These are phyloP conservation scores for Suhomyces anneliseae DNA, from an alignment of 1,139 yeast species.

Conservation along the genomic window DNA sequence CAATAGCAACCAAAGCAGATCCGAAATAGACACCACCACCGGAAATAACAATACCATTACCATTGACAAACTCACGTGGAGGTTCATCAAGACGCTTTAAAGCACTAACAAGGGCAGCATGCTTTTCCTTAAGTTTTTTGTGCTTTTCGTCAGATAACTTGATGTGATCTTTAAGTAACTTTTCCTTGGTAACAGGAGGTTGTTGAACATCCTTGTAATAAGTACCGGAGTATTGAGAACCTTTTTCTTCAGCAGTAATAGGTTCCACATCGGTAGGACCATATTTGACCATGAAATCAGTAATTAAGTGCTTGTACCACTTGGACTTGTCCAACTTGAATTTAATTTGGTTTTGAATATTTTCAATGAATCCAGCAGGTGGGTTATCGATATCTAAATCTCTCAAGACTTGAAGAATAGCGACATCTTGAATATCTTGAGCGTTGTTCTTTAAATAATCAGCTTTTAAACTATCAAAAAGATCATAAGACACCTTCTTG, in stretches of 20 bases:
- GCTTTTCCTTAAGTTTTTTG: constrained; percentile 23
- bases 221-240: constrained; percentile 20
- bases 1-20: constrained; percentile 30
- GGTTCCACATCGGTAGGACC: constrained; percentile 16
- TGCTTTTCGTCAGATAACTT: constrained; percentile 22
- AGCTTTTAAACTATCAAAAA: constrained; percentile 24
- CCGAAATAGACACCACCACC: constrained; percentile 33
- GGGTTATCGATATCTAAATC: constrained; percentile 12
- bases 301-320: constrained; percentile 22
- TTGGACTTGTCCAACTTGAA: constrained; percentile 17
- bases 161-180: constrained; percentile 20
- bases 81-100: constrained; percentile 28
- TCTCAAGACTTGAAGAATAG: constrained; percentile 21
- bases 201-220: constrained; percentile 16
- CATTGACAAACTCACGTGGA: constrained; percentile 25
- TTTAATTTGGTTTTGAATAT: constrained; percentile 16
- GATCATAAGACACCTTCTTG: constrained; percentile 19
- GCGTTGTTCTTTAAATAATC: constrained; percentile 21
- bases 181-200: constrained; percentile 17
- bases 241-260: constrained; percentile 24
- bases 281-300: constrained; percentile 11
- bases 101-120: constrained; percentile 25
- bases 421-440: constrained; percentile 17
- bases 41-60: constrained; percentile 38
- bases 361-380: constrained; percentile 11